Percentiles rank a stretch among this genome's conserved stretches.
Evolutionary conservation across 179 eudicot genomes (phyloP).

Genomic region (Beta lomatogona): DNA sequence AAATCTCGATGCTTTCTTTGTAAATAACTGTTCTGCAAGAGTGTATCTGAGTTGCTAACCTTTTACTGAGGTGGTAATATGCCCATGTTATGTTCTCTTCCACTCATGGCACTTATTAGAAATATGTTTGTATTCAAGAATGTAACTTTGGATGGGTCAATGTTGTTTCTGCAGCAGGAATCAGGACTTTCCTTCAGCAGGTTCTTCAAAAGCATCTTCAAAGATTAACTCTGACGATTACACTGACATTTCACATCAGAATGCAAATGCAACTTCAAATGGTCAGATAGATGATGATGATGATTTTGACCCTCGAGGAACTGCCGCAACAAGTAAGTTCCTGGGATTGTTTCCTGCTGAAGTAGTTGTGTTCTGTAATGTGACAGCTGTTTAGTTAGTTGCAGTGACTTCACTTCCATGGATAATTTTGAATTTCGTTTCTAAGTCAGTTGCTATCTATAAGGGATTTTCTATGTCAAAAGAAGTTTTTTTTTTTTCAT

Average conservation of each 20-base stretch:
- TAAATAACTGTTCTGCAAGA: neutral
- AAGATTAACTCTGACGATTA: constrained; percentile 39
- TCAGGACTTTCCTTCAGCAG: constrained; percentile 45
- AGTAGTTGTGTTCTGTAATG: neutral
- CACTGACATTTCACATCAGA: constrained; percentile 46
- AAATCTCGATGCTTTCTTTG: neutral
- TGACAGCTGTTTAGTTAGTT: neutral
- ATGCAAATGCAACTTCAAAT: constrained; percentile 45
- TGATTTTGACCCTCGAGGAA: constrained; percentile 97
- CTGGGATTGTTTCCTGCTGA: neutral
- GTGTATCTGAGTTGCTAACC: neutral
- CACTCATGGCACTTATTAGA: neutral
- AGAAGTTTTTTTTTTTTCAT: neutral
- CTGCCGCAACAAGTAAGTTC: constrained; percentile 66
- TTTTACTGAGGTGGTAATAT: neutral
- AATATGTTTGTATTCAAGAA: constrained; percentile 1
- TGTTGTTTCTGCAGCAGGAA: constrained; percentile 51
- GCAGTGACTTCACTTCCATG: neutral
- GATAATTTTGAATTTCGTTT: neutral
- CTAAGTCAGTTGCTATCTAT: neutral
- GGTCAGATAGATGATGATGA: constrained; percentile 62
- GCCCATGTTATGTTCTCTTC: neutral
- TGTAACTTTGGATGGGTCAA: constrained; percentile 18
- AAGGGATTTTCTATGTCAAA: neutral
- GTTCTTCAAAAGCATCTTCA: constrained; percentile 43